phyloP scores from a whole-genome alignment of 148 eudicot genomes.

The Vaccinium macrocarpon region DNA sequence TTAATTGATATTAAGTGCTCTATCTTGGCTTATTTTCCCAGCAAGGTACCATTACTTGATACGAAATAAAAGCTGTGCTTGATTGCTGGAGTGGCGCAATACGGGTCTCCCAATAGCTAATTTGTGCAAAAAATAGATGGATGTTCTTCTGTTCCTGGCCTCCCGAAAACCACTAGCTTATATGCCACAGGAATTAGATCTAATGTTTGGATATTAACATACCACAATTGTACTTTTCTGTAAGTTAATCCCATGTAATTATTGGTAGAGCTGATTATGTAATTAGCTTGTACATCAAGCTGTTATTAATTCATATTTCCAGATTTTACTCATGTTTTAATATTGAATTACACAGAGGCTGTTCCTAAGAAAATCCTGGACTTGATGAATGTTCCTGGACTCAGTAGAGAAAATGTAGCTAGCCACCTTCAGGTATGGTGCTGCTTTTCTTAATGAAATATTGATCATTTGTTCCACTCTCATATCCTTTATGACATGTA shows the following conservation, averaged over 20 bases:
- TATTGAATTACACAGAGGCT: slow-evolving; percentile 17
- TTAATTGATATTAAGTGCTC: not conserved
- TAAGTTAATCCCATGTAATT: not conserved
- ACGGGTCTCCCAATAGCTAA: not conserved
- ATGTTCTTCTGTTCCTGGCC: not conserved
- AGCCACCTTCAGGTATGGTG: slow-evolving; percentile 28
- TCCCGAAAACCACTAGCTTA: not conserved
- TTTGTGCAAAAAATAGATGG: not conserved
- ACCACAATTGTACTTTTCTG: not conserved
- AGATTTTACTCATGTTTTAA: not conserved
- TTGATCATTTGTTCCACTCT: not conserved
- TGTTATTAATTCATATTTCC: not conserved
- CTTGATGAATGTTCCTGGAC: slow-evolving; percentile 29
- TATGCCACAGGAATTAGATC: not conserved
- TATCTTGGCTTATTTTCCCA: not conserved
- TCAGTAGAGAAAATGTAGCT: slow-evolving; percentile 25
- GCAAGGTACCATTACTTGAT: not conserved
- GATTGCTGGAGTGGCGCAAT: not conserved
- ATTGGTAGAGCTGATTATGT: not conserved
- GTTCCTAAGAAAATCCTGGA: slow-evolving; percentile 30
- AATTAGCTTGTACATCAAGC: not conserved
- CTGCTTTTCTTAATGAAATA: not conserved
- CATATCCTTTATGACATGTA: not conserved
- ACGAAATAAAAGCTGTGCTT: not conserved
- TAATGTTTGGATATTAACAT: not conserved